These are phyloP conservation scores for Aspergillus transmontanensis DNA, from an alignment of 2,329 filamentous ascomycete genomes.

Conservation along the genomic window DNA sequence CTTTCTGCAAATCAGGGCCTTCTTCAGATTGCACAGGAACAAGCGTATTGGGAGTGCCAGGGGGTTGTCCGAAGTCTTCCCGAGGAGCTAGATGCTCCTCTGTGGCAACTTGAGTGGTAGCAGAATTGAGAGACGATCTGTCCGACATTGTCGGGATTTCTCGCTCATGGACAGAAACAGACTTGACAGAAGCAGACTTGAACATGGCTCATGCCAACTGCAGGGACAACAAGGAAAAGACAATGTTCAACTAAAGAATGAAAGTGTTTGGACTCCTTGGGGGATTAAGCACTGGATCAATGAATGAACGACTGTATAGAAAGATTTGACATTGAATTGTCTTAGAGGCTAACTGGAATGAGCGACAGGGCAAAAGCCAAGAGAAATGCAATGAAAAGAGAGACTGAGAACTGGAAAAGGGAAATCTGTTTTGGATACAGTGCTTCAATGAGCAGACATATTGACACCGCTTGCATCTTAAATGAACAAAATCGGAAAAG, in stretches of 20 bases:
- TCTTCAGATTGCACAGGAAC: slow-evolving; percentile 23
- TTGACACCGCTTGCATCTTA: slow-evolving; percentile 6
- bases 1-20: slow-evolving; percentile 37
- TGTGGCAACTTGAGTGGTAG: slow-evolving; percentile 14
- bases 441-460: background rate
- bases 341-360: slow-evolving; percentile 1
- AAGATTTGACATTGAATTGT: slow-evolving; percentile 1
- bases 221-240: background rate
- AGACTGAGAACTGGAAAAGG: background rate
- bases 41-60: slow-evolving; percentile 28
- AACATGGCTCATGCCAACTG: slow-evolving; percentile 7
- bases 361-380: background rate
- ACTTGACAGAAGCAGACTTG: slow-evolving; percentile 5
- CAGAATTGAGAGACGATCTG: slow-evolving; percentile 14
- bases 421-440: background rate
- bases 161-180: slow-evolving; percentile 6
- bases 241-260: background rate
- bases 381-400: background rate
- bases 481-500: background rate
- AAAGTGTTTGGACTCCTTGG: background rate
- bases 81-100: slow-evolving; percentile 12
- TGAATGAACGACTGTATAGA: background rate
- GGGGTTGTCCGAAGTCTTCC: slow-evolving; percentile 18
- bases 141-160: slow-evolving; percentile 9
- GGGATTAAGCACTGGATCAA: background rate